Evolutionary conservation across 169 alveolate species (phyloP).

Genomic region (Plasmodium cynomolgi): DNA sequence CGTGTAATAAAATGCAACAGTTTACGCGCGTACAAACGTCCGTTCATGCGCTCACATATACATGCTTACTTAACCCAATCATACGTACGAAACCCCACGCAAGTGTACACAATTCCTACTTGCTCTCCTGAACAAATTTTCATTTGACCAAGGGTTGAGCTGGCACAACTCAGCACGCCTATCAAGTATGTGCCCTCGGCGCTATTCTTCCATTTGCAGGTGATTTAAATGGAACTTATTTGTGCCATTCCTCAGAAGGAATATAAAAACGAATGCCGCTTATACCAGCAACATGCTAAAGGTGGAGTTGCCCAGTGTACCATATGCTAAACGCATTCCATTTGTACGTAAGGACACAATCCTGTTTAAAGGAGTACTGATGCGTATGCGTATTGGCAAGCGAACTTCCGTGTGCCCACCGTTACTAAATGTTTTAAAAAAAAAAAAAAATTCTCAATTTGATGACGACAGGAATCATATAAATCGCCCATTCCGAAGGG

Average conservation of each 20-base stretch:
- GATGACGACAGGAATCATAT: background rate
- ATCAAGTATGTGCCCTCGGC: background rate
- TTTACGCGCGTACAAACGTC: background rate
- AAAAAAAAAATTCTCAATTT: too few species aligned
- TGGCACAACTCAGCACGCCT: background rate
- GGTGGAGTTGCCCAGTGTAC: background rate
- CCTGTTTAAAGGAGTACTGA: background rate
- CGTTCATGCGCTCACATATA: background rate
- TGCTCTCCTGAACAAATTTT: background rate
- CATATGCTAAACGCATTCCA: background rate
- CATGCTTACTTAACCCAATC: background rate
- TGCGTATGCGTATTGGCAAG: background rate
- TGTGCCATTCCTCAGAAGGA: background rate
- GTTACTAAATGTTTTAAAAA: background rate
- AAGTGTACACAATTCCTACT: background rate
- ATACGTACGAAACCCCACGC: background rate
- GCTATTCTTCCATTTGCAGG: background rate
- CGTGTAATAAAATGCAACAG: background rate
- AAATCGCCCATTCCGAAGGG: background rate
- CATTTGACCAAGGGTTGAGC: background rate
- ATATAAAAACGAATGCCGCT: background rate
- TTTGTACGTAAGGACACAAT: background rate
- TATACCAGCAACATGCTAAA: background rate
- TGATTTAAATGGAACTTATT: background rate
- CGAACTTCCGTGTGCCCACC: background rate